phyloP scores from a whole-genome alignment of 2,329 filamentous ascomycete genomes.

The Lachnellula occidentalis region DNA sequence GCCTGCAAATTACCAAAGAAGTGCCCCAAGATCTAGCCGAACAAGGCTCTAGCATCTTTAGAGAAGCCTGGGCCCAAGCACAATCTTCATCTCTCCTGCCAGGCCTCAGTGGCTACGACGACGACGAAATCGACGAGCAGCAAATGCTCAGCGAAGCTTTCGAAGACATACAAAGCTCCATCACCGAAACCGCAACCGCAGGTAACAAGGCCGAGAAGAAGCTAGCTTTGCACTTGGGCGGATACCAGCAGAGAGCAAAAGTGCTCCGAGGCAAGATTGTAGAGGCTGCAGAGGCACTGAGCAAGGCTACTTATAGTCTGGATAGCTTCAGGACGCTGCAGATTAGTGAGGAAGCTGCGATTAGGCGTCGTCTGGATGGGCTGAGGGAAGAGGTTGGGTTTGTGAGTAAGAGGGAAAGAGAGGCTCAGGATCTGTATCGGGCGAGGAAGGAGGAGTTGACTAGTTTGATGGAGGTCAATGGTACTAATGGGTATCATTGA shows the following conservation, averaged over 20 bases:
- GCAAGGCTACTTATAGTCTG: constrained; percentile 66
- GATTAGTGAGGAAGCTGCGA: constrained; percentile 72
- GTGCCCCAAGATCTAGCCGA: constrained; percentile 44
- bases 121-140: constrained; percentile 51
- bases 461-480: constrained; percentile 39
- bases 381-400: constrained; percentile 79
- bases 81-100: constrained; percentile 59
- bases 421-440: constrained; percentile 84
- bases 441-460: constrained; percentile 72
- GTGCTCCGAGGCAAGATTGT: constrained; percentile 72
- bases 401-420: constrained; percentile 74
- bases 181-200: constrained; percentile 68
- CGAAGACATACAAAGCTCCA: constrained; percentile 66
- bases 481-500: constrained; percentile 25
- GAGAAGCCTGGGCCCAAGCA: constrained; percentile 47
- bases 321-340: constrained; percentile 70
- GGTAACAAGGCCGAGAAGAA: constrained; percentile 92
- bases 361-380: constrained; percentile 64
- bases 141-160: constrained; percentile 52
- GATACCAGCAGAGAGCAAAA: constrained; percentile 83
- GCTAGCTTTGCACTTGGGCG: constrained; percentile 77
- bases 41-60: constrained; percentile 47
- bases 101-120: constrained; percentile 74
- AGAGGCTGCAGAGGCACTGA: constrained; percentile 68
- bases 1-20: constrained; percentile 57